Base-by-base conservation (phyloP, 2,329 filamentous ascomycete genomes). In the Aquanectria penicillioides region DNA sequence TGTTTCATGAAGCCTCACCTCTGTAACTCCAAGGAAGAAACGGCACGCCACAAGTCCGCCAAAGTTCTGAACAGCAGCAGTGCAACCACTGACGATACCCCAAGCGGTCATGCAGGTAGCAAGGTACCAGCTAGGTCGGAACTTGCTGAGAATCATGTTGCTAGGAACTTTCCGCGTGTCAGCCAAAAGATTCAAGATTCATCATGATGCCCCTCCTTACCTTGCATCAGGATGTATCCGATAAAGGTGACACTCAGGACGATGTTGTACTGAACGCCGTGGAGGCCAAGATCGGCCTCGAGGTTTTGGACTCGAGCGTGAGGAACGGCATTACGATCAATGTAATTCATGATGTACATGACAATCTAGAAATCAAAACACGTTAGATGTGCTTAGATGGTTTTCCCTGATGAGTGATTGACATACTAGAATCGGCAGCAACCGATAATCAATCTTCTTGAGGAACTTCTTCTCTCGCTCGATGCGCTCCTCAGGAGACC, bases 311-410 rank as follows among this genome's bases (percentile, higher is more conserved):
- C 65, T 50, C 74, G 71, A 2, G 78, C 81, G n/a, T 71, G 65
- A 0, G 72, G 69, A 9, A 73, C 57, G 13, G 69, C 70, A 28
- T 73, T 73, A 1, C 71, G 64, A 29, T 74, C 83, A 40, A 88
- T 72, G 71, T 87, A 88, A 66, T 88, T 89, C 73, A 88, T 74
- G 59, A 88, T 84, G 63, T 88, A 88, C 80, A 61, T 57, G 29
- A 57, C 31, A 25, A 58, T 61, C 48, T 58, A 12, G 22, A 15
- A 40, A 15, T n/a, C 5, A 2, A 7, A 4, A 7, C 1, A 7
- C 6, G 25, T 55, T 6, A 55, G 25, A 6, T 4, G 12, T 12
- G 9, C 15, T 11, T 1, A 7, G 9, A 15, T 6, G 5, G 18
- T 22, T 38, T 17, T 6, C 10, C 7, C 17, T 6, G 5, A 18